Evolutionary conservation across 306 rosid species (phyloP), one percentile per base, ranked within the genome.

Genomic region (Dalbergia cochinchinensis): DNA sequence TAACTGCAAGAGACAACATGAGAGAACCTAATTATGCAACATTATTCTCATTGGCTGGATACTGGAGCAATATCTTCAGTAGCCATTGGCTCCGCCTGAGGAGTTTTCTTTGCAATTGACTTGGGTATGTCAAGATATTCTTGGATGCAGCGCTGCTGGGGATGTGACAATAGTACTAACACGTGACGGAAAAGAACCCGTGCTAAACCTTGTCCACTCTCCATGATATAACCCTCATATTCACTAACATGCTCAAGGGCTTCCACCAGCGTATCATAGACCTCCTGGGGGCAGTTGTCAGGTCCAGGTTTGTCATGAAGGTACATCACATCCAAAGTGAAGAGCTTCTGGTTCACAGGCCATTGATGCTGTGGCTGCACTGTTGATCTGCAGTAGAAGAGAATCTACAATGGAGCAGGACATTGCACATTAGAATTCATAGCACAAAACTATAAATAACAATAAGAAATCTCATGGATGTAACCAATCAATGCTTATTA

Each of bases 221-320:
- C 99, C 76, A 89, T 78, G 73, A 95, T 95, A 60, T 91, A 95
- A 67, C 99, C 99, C 88, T 92, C 98, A 11, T 89, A 88, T 80
- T 95, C 98, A 70, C 92, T 91, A 39, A 95, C 98, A 72, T 84
- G 97, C 62, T 92, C 99, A 53, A 95, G 88, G 76, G 98, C 88
- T 64, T 92, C 98, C 39, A 93, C 97, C 53, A 95, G 91, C 7
- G 87, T 84, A 78, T 95, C 99, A 35, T 92, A 92, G 13, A 95
- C 92, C 77, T 83, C 90, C 90, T 92, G 98, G 48, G 98, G 99
- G 80, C 98, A 92, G 86, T 95, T 95, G 42, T 95, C 97, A 1
- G 96, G 98, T 63, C 93, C 92, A 33, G 99, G 99, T 85, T 95
- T 95, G 86, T 91, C 99, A 34, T 93, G 99, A 78, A 95, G 97